Conservation (phyloP, 2,329 filamentous ascomycete species). For the Chrysosporium queenslandicum region DNA sequence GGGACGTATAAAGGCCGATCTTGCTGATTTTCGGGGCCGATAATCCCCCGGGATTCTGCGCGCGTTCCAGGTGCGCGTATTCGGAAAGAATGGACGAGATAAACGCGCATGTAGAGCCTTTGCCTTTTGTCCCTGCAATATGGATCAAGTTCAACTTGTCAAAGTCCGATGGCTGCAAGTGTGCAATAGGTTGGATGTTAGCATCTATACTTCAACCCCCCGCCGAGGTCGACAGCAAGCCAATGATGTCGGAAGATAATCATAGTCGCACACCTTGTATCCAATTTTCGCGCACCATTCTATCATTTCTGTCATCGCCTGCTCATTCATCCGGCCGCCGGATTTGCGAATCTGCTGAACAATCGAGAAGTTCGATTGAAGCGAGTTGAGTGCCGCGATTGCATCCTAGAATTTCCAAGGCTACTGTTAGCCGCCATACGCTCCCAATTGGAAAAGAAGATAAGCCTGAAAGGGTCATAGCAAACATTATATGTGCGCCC, state of each 20-base stretch:
- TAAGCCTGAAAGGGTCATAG: not conserved
- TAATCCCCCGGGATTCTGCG: constrained; percentile 22
- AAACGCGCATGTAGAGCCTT: constrained; percentile 79
- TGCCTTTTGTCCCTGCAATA: constrained; percentile 88
- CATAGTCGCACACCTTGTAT: constrained; percentile 51
- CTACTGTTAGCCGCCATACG: constrained; percentile 30
- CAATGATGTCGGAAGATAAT: not conserved
- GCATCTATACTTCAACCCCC: not conserved
- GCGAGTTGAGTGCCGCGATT: constrained; percentile 60
- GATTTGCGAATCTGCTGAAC: constrained; percentile 69
- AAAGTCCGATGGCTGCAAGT: constrained; percentile 49
- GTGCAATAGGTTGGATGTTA: not conserved
- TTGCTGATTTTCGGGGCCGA: constrained; percentile 38
- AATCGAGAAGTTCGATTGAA: constrained; percentile 69
- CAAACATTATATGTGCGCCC: constrained; percentile 14
- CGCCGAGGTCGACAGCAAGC: not conserved
- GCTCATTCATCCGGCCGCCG: constrained; percentile 61
- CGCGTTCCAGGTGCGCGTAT: constrained; percentile 37
- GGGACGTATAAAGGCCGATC: constrained; percentile 74
- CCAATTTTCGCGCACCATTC: constrained; percentile 67
- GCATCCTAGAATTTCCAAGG: constrained; percentile 46
- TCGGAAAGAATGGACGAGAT: constrained; percentile 66
- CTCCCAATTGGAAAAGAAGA: not conserved
- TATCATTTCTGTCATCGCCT: constrained; percentile 71
- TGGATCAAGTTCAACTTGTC: constrained; percentile 59